Conservation (phyloP, 257 asterid species). For the Mitragyna speciosa region DNA sequence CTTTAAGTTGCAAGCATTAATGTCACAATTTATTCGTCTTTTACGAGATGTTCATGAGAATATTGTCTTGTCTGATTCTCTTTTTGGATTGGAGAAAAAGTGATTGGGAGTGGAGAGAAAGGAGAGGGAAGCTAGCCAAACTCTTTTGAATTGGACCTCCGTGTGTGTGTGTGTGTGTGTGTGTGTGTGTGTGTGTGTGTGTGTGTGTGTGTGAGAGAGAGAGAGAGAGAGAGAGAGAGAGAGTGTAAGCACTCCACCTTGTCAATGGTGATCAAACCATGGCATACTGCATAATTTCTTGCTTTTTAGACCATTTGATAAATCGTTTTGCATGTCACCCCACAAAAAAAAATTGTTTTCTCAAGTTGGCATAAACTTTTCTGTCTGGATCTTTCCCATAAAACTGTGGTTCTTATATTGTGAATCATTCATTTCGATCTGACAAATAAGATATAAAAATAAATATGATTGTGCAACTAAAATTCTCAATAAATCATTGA, state of each 20-base stretch:
- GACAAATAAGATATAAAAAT: neutral
- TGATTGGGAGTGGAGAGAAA: too few species aligned
- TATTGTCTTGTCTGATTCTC: neutral
- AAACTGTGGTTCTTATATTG: neutral
- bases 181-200: too few species aligned
- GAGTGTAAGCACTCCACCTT: neutral
- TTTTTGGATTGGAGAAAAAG: neutral
- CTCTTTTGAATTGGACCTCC: neutral
- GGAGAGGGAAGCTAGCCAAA: neutral
- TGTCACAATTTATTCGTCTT: neutral
- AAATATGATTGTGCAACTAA: neutral
- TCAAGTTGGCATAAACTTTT: too few species aligned
- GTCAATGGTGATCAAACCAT: neutral
- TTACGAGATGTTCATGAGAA: neutral
- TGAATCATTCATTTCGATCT: neutral
- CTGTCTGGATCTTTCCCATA: too few species aligned
- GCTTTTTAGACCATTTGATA: neutral
- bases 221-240: too few species aligned
- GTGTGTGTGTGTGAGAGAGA: too few species aligned
- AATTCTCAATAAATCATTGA: neutral
- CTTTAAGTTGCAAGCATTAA: neutral
- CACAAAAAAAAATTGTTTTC: too few species aligned
- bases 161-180: too few species aligned
- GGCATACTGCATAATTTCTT: neutral
- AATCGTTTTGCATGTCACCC: neutral